Evolutionary conservation across 139 green algal genomes (phyloP).

Genomic region (Chlorella sorokiniana): DNA sequence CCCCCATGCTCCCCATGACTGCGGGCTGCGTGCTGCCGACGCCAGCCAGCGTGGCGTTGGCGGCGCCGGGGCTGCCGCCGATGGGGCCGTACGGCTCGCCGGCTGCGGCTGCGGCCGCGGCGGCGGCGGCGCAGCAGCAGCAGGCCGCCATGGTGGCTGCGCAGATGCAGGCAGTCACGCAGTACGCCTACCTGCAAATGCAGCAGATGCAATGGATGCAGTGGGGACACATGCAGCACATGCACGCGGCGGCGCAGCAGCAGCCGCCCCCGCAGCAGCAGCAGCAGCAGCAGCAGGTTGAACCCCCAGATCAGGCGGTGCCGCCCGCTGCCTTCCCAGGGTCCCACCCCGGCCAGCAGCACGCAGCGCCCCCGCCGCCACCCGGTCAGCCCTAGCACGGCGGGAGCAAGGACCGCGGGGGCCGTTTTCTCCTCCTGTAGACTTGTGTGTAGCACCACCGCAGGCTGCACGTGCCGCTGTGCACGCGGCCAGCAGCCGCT

Average conservation of each 20-base stretch:
- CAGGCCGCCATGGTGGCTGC: slow-evolving; percentile 9
- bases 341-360: no score
- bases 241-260: neutral
- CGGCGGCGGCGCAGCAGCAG: slow-evolving; percentile 5
- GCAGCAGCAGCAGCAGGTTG: neutral
- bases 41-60: neutral
- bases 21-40: neutral
- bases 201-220: slow-evolving; percentile 21
- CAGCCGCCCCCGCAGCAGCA: neutral
- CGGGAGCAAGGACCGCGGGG: no score
- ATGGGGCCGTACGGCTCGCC: neutral
- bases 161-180: slow-evolving; percentile 10
- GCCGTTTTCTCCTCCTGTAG: no score
- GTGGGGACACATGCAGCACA: neutral
- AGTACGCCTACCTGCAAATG: slow-evolving; percentile 21
- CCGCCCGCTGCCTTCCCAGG: no score
- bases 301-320: neutral
- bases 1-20: neutral
- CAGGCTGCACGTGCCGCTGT: no score
- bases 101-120: neutral
- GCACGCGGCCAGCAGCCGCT: no score
- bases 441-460: no score
- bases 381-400: no score
- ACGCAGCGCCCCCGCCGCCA: no score
- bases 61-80: neutral